A percentile compares a stretch with the other conserved stretches of the same genome.
These are phyloP conservation scores for Yarrowia sp. DNA, from an alignment of 805 yeast species.

Conservation along the genomic window DNA sequence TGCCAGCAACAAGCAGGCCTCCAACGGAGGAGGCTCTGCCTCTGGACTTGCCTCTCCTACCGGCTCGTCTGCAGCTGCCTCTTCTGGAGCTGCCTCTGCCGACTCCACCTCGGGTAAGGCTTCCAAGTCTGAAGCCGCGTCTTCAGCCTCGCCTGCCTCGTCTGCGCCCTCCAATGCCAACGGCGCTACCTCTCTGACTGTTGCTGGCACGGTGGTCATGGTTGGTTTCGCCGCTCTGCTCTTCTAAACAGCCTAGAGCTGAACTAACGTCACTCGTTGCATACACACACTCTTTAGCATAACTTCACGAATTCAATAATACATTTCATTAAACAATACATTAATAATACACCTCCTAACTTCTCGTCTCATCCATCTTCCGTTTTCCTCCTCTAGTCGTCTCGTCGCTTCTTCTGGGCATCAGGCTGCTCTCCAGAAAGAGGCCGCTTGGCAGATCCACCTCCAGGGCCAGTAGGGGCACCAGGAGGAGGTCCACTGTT, in stretches of 20 bases:
- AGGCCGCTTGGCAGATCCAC: slow-evolving; percentile 27
- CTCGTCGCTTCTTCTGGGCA: slow-evolving; percentile 29
- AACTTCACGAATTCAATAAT: background rate
- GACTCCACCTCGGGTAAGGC: background rate
- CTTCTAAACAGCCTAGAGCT: background rate
- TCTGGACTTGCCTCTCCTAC: background rate
- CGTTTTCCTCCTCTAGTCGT: slow-evolving; percentile 6
- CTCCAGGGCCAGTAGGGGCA: slow-evolving; percentile 14
- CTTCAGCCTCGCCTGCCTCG: background rate
- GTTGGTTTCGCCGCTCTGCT: background rate
- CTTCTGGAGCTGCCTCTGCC: background rate
- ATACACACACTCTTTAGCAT: background rate
- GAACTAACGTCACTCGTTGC: background rate
- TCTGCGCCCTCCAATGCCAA: background rate
- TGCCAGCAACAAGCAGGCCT: background rate
- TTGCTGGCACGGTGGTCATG: background rate
- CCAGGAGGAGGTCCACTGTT: background rate
- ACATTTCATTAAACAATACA: slow-evolving; percentile 20
- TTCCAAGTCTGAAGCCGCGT: background rate
- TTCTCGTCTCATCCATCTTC: background rate
- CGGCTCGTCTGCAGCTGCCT: background rate
- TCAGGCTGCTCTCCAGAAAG: slow-evolving; percentile 24
- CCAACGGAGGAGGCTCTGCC: background rate
- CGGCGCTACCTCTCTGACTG: background rate
- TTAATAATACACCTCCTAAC: slow-evolving; percentile 5